phyloP scores from a whole-genome alignment of 208 protist species.

The Trichomonas vaginalis region DNA sequence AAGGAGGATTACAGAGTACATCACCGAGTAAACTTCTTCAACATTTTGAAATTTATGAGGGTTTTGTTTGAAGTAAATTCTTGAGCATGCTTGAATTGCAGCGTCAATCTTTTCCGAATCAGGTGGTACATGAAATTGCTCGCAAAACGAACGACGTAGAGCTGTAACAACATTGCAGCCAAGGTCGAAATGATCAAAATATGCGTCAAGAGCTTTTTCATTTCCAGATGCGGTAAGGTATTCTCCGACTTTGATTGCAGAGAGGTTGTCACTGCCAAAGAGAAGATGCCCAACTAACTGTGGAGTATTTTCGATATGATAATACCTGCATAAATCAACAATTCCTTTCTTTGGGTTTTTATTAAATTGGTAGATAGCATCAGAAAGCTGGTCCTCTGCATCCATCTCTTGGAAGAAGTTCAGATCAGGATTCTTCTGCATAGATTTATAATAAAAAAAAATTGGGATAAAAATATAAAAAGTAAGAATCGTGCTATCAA shows the following conservation, averaged over 20 bases:
- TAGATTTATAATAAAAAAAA: too few species aligned
- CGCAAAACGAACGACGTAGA: background rate
- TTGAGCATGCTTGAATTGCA: background rate
- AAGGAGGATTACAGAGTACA: background rate
- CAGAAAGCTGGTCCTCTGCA: background rate
- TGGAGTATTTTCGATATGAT: background rate
- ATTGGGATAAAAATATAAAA: too few species aligned
- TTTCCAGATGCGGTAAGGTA: background rate
- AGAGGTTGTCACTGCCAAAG: background rate
- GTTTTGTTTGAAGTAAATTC: background rate
- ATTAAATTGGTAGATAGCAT: background rate
- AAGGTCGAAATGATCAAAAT: background rate
- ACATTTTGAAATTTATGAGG: background rate
- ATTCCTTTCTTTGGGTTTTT: background rate
- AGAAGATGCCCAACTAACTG: background rate
- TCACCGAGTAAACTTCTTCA: background rate
- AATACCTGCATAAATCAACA: background rate
- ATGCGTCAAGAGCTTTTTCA: background rate
- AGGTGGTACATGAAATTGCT: background rate
- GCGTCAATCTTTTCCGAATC: conserved; percentile 8
- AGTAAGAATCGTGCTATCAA: too few species aligned
- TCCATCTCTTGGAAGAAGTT: background rate
- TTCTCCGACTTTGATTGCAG: background rate
- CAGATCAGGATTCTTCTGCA: background rate
- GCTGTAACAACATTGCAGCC: background rate